Evolutionary conservation across 2,329 filamentous ascomycete species (phyloP).

Genomic region (Neofusicoccum cordaticola): DNA sequence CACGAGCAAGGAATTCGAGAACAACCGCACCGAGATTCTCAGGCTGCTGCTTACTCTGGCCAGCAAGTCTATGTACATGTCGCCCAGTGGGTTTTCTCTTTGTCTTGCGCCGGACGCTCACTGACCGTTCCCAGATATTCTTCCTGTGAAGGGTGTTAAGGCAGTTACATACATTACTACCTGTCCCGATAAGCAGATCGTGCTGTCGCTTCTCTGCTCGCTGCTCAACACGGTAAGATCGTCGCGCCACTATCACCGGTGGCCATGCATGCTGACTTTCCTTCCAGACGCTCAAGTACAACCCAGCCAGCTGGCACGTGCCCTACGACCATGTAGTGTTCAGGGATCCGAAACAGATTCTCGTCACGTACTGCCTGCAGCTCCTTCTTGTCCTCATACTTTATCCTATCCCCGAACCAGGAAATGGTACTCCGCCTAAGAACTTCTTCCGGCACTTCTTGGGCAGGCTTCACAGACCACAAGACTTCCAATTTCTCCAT

Average conservation of each 20-base stretch:
- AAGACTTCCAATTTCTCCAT: constrained; percentile 96
- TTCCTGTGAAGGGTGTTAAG: constrained; percentile 79
- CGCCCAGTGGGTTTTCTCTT: constrained; percentile 56
- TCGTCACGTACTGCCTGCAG: constrained; percentile 90
- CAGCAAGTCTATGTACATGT: constrained; percentile 91
- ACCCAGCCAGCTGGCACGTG: constrained; percentile 88
- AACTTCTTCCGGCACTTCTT: constrained; percentile 94
- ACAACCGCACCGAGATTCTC: constrained; percentile 85
- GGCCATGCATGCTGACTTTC: not conserved
- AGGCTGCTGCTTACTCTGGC: constrained; percentile 80
- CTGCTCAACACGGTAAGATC: constrained; percentile 80
- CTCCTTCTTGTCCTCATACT: constrained; percentile 80
- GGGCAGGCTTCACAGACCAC: constrained; percentile 82
- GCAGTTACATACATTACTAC: constrained; percentile 87
- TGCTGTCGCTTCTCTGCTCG: constrained; percentile 87
- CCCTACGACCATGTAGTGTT: constrained; percentile 92
- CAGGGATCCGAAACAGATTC: constrained; percentile 82
- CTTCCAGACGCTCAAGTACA: constrained; percentile 82
- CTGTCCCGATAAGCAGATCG: constrained; percentile 84
- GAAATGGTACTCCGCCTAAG: constrained; percentile 64
- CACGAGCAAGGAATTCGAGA: constrained; percentile 89
- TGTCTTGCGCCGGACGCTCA: not conserved
- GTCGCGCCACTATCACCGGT: not conserved
- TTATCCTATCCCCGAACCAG: constrained; percentile 81
- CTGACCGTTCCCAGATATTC: constrained; percentile 45